Percentiles rank a stretch among this genome's conserved stretches.
phyloP scores from a whole-genome alignment of 139 green algal genomes.

The Desmodesmus armatus region DNA sequence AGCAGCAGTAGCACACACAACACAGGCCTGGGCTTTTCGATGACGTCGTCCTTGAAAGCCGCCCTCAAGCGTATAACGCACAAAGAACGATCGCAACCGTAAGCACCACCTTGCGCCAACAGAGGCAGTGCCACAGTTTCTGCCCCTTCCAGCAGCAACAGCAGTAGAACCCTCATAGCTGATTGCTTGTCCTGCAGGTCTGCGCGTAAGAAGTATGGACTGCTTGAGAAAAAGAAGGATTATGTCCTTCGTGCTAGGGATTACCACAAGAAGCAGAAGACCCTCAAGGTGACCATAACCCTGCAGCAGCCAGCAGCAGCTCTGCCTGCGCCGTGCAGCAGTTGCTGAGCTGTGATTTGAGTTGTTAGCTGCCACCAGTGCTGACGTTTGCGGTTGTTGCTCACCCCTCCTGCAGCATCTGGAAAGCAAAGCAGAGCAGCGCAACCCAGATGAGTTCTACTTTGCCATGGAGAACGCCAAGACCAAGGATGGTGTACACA shows the following conservation, averaged over 20 bases:
- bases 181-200: slow-evolving; percentile 53
- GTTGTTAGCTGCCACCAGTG: neutral
- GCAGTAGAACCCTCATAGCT: too few species aligned
- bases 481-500: slow-evolving; percentile 89
- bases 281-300: slow-evolving; percentile 89
- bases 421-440: slow-evolving; percentile 90
- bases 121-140: too few species aligned
- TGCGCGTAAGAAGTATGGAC: slow-evolving; percentile 77
- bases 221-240: slow-evolving; percentile 99
- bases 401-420: slow-evolving; percentile 67
- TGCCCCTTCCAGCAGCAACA: too few species aligned
- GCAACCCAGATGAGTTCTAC: slow-evolving; percentile 99
- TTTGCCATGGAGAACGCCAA: slow-evolving; percentile 94
- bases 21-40: neutral
- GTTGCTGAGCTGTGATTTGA: neutral
- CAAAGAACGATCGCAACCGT: slow-evolving; percentile 97
- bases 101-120: slow-evolving; percentile 63
- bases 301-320: too few species aligned
- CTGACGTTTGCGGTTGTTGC: neutral
- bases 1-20: too few species aligned
- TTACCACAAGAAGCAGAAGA: slow-evolving; percentile 95
- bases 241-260: slow-evolving; percentile 93
- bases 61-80: slow-evolving; percentile 94
- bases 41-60: slow-evolving; percentile 75
- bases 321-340: too few species aligned